Conservation (phyloP, 2,329 filamentous ascomycete genomes). For the Zasmidium cellare region DNA sequence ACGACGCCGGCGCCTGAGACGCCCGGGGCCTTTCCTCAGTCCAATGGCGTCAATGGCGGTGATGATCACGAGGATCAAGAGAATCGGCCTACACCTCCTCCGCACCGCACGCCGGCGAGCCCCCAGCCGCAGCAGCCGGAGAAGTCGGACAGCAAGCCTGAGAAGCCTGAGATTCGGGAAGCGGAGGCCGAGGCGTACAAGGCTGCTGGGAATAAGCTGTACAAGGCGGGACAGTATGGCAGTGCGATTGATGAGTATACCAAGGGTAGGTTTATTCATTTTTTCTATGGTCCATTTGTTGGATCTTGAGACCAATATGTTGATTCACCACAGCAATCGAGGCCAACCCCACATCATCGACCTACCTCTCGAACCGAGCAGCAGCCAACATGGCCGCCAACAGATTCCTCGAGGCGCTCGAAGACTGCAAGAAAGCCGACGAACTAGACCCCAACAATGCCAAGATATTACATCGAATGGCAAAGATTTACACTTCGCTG, state of each 20-base stretch:
- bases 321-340: constrained; percentile 68
- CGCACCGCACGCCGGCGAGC: constrained; percentile 61
- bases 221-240: constrained; percentile 88
- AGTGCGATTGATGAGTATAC: constrained; percentile 91
- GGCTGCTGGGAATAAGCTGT: constrained; percentile 90
- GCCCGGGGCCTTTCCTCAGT: constrained; percentile 47
- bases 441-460: constrained; percentile 81
- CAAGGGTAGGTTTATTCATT: constrained; percentile 69
- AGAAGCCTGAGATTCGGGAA: constrained; percentile 35
- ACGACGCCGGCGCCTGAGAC: constrained; percentile 32
- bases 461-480: constrained; percentile 85
- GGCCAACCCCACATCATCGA: constrained; percentile 78
- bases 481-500: constrained; percentile 83
- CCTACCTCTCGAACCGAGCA: constrained; percentile 91
- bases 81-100: constrained; percentile 65
- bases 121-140: constrained; percentile 40
- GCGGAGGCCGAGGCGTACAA: constrained; percentile 92
- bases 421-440: constrained; percentile 80
- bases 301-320: constrained; percentile 7
- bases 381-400: constrained; percentile 90
- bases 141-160: background rate
- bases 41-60: constrained; percentile 45
- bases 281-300: background rate
- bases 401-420: constrained; percentile 75
- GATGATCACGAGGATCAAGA: constrained; percentile 45